A percentile compares a stretch with the other conserved stretches of the same genome.
These are phyloP conservation scores for Apiospora malaysiana DNA, from an alignment of 2,329 filamentous ascomycete species.

Conservation along the genomic window DNA sequence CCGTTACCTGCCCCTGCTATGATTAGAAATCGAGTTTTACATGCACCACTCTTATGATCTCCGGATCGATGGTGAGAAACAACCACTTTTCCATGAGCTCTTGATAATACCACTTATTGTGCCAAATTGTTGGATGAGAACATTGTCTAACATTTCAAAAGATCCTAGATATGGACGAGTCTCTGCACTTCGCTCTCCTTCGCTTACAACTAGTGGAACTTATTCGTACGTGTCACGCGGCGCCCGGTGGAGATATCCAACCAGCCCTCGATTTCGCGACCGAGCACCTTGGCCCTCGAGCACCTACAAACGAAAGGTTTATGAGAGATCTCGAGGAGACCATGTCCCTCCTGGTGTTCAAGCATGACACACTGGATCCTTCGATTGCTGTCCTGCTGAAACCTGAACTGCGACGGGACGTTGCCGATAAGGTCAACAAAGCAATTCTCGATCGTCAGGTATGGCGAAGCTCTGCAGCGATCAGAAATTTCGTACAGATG, in stretches of 20 bases:
- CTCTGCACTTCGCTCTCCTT: slow-evolving; percentile 87
- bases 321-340: slow-evolving; percentile 88
- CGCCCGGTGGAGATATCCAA: slow-evolving; percentile 72
- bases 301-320: slow-evolving; percentile 80
- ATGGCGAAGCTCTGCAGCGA: slow-evolving; percentile 77
- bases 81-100: slow-evolving; percentile 76
- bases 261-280: slow-evolving; percentile 88
- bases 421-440: slow-evolving; percentile 89
- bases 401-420: slow-evolving; percentile 77
- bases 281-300: slow-evolving; percentile 83
- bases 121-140: neutral
- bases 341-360: slow-evolving; percentile 90
- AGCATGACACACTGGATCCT: slow-evolving; percentile 77
- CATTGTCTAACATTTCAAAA: slow-evolving; percentile 44
- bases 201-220: slow-evolving; percentile 93
- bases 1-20: slow-evolving; percentile 57
- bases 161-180: slow-evolving; percentile 85
- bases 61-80: slow-evolving; percentile 89
- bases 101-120: neutral
- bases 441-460: slow-evolving; percentile 80
- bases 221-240: slow-evolving; percentile 76
- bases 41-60: slow-evolving; percentile 99
- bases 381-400: slow-evolving; percentile 79
- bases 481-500: slow-evolving; percentile 80
- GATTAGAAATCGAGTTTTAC: slow-evolving; percentile 92